Percentiles rank a stretch among this genome's conserved stretches.
phyloP scores from a whole-genome alignment of 768 basidiomycete species.

The Coprinellus aureogranulatus region DNA sequence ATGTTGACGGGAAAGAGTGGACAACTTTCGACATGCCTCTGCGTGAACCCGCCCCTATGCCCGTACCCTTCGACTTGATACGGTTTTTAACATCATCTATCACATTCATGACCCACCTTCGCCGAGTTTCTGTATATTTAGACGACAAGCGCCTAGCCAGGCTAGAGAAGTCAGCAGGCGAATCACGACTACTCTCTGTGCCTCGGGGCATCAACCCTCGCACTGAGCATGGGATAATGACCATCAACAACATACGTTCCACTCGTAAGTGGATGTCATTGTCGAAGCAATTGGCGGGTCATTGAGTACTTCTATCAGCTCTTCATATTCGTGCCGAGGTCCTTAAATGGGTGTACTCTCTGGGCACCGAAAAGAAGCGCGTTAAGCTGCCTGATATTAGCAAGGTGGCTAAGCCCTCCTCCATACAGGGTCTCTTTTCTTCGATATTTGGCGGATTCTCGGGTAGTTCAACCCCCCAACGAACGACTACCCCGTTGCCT shows the following conservation, averaged over 20 bases:
- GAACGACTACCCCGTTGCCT: slow-evolving; percentile 31
- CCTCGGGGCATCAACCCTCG: slow-evolving; percentile 55
- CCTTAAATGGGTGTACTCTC: slow-evolving; percentile 74
- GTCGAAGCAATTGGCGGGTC: too few relatives aligned
- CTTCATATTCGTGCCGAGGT: slow-evolving; percentile 79
- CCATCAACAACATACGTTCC: slow-evolving; percentile 57
- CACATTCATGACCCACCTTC: slow-evolving; percentile 85
- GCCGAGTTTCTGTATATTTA: slow-evolving; percentile 76
- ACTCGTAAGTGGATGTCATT: slow-evolving; percentile 45
- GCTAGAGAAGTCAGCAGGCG: slow-evolving; percentile 60
- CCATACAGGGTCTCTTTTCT: slow-evolving; percentile 46
- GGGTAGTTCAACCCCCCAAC: slow-evolving; percentile 34
- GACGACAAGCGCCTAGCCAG: slow-evolving; percentile 72
- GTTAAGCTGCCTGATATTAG: slow-evolving; percentile 18
- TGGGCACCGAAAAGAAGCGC: slow-evolving; percentile 58
- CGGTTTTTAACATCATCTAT: slow-evolving; percentile 89
- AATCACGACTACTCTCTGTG: slow-evolving; percentile 48
- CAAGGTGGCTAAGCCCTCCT: slow-evolving; percentile 30
- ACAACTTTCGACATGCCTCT: slow-evolving; percentile 89
- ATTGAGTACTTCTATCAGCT: too few relatives aligned
- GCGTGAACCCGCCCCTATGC: slow-evolving; percentile 77
- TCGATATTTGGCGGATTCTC: slow-evolving; percentile 42
- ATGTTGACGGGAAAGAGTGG: slow-evolving; percentile 48
- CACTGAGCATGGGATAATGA: slow-evolving; percentile 67
- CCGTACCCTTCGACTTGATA: slow-evolving; percentile 80